Evolutionary conservation across 345 rosid genomes (phyloP), one percentile per base, ranked within the genome.

Genomic region (Erysimum cheiranthoides): DNA sequence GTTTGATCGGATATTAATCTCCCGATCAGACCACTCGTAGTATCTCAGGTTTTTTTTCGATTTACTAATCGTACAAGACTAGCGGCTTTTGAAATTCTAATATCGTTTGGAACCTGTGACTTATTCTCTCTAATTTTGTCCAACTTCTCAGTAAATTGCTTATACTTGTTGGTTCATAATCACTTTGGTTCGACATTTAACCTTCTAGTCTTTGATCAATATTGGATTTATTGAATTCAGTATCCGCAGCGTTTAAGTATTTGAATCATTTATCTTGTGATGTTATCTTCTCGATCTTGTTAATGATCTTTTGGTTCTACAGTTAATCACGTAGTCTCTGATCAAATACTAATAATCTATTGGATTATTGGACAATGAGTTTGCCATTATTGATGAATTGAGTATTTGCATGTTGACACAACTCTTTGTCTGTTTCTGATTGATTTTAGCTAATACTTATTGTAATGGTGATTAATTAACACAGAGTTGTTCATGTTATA

Each of bases 371-470:
- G 61, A 58, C 12, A 21, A 38, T 38, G 61, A 58, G 31, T 36
- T 68, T 17, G n/a, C 40, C 66, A 28, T 32, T 56, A 5, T 21
- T 17, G 10, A 57, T 17, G 10, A 57, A 38, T 36, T 58, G 18
- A n/a, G 42, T 42, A 45, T 58, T 5, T 66, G 73, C 27, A 10
- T 66, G 66, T 67, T 74, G 61, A 67, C 54, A 60, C 79, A 31
- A 17, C 54, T 40, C 36, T 49, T 66, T 75, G 70, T 76, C 27
- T 61, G 49, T 50, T 50, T 75, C 38, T 14, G 32, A 59, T 68
- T 39, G 2, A 4, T 31, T 60, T 75, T 18, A 30, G 27, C 46
- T n/a, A 12, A 27, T 66, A 3, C 30, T 14, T 46, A 45, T 17
- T n/a, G 39, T 4, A 40, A 5, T 57, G 17, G 0, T 16, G 9